A percentile compares a stretch with the other conserved stretches of the same genome.
phyloP scores from a whole-genome alignment of 1,139 yeast species.

The Pneumocystis sp. region DNA sequence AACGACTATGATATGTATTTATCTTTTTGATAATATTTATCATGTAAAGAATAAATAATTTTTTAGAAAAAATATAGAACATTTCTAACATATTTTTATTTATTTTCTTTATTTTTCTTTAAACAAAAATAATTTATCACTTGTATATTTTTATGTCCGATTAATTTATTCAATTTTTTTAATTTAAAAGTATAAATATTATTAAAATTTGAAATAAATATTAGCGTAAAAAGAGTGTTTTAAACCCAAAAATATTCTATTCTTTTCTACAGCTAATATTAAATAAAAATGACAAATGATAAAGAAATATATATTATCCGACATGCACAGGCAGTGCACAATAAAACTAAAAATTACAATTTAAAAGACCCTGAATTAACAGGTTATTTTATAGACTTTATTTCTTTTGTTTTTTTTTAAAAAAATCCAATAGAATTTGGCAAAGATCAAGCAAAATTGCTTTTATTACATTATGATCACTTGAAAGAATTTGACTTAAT shows the following conservation, averaged over 20 bases:
- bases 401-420: background rate
- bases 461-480: constrained; percentile 3
- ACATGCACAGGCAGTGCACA: constrained; percentile 15
- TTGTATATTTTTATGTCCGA: background rate
- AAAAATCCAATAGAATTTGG: constrained; percentile 4
- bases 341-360: constrained; percentile 10
- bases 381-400: background rate
- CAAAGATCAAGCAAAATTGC: constrained; percentile 7
- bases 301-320: constrained; percentile 20
- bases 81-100: too few relatives aligned
- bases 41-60: background rate
- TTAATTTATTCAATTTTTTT: too few relatives aligned
- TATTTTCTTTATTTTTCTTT: too few relatives aligned
- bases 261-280: background rate
- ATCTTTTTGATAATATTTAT: background rate
- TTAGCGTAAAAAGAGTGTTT: background rate
- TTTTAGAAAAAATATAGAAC: background rate
- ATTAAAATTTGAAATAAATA: too few relatives aligned
- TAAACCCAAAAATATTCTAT: background rate
- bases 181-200: too few relatives aligned
- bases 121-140: background rate
- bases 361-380: constrained; percentile 14
- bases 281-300: background rate
- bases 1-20: background rate
- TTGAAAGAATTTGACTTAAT: constrained; percentile 8